phyloP scores from a whole-genome alignment of 1,139 yeast species.

The Kodamaea suecica region DNA sequence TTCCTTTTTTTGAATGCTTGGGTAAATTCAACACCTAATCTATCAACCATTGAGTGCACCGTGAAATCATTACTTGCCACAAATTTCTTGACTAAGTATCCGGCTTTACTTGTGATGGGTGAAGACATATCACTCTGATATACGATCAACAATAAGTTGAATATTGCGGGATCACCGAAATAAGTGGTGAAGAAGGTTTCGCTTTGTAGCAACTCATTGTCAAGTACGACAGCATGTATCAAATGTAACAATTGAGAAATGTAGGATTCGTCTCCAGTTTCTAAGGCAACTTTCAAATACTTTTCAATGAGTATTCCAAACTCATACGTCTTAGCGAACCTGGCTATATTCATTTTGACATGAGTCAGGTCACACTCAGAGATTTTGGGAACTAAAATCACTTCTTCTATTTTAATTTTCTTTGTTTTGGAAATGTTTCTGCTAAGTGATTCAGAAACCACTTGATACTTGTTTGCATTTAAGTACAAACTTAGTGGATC shows the following conservation, averaged over 20 bases:
- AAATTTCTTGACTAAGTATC: slow-evolving; percentile 51
- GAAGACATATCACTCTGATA: too few relatives aligned
- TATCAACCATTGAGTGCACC: too few relatives aligned
- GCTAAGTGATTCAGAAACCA: slow-evolving; percentile 31
- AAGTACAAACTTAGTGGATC: slow-evolving; percentile 40
- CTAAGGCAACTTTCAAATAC: slow-evolving; percentile 50
- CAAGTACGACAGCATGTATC: slow-evolving; percentile 60
- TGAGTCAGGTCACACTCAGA: slow-evolving; percentile 37
- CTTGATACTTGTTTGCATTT: slow-evolving; percentile 35
- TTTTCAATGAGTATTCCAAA: slow-evolving; percentile 60
- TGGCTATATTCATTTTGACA: slow-evolving; percentile 37
- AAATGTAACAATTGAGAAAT: slow-evolving; percentile 62
- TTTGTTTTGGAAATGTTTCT: slow-evolving; percentile 25
- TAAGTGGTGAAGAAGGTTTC: slow-evolving; percentile 35
- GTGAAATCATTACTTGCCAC: too few relatives aligned
- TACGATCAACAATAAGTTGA: slow-evolving; percentile 51
- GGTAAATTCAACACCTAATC: too few relatives aligned
- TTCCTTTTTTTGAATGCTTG: slow-evolving; percentile 35
- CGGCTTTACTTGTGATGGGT: too few relatives aligned
- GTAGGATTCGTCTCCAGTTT: slow-evolving; percentile 48
- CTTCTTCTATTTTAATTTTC: slow-evolving; percentile 36
- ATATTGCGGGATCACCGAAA: slow-evolving; percentile 54
- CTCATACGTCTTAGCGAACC: slow-evolving; percentile 47
- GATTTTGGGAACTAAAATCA: slow-evolving; percentile 44
- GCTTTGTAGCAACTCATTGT: slow-evolving; percentile 47